Evolutionary conservation across 371 early-diverging fungal species (phyloP).

Genomic region (Coemansia sp.): DNA sequence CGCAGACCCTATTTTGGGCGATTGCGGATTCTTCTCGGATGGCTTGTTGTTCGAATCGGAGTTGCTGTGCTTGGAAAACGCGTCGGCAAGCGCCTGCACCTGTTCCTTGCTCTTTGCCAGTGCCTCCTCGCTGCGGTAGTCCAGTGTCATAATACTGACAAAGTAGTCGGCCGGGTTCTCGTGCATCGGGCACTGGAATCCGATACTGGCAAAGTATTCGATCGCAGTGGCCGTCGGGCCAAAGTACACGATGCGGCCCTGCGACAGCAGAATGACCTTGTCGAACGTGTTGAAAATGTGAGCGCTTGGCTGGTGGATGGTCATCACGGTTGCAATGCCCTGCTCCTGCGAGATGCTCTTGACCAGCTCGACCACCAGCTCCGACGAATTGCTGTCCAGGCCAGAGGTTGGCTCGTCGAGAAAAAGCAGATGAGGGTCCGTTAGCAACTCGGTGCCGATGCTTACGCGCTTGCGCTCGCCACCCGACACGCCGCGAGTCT

Average conservation of each 20-base stretch:
- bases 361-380: slow-evolving; percentile 63
- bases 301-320: slow-evolving; percentile 72
- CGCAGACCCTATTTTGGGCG: too few relatives aligned
- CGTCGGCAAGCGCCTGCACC: slow-evolving; percentile 23
- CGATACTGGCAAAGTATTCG: slow-evolving; percentile 57
- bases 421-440: slow-evolving; percentile 56
- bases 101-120: slow-evolving; percentile 30
- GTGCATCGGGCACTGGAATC: slow-evolving; percentile 56
- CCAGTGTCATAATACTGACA: slow-evolving; percentile 51
- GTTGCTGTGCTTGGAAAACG: slow-evolving; percentile 13
- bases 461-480: slow-evolving; percentile 82
- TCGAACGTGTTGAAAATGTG: slow-evolving; percentile 63
- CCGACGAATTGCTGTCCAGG: slow-evolving; percentile 70
- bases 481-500: slow-evolving; percentile 71
- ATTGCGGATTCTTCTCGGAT: too few relatives aligned
- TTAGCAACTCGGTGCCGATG: slow-evolving; percentile 81
- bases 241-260: slow-evolving; percentile 66
- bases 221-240: slow-evolving; percentile 56
- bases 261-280: slow-evolving; percentile 65
- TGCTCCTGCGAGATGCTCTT: slow-evolving; percentile 59
- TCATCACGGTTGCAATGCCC: slow-evolving; percentile 64
- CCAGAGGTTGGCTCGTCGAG: slow-evolving; percentile 75
- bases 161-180: slow-evolving; percentile 61
- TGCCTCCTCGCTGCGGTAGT: slow-evolving; percentile 37
- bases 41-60: too few relatives aligned